A percentile compares a stretch with the other conserved stretches of the same genome.
phyloP scores from a whole-genome alignment of 768 basidiomycete genomes.

The Leccinum subtestaceum region DNA sequence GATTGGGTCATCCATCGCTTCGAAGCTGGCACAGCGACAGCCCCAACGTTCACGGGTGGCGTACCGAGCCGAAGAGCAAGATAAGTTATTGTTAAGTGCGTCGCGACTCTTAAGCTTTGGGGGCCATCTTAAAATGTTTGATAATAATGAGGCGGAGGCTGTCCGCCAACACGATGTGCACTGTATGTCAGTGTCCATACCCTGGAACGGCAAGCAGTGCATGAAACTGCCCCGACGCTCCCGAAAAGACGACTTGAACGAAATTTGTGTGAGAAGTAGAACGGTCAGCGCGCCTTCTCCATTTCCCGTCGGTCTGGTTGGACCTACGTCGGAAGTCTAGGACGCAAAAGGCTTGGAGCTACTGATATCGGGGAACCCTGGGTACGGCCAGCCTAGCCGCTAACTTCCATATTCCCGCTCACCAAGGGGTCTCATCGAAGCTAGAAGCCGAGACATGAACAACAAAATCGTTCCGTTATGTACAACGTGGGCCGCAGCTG shows the following conservation, averaged over 20 bases:
- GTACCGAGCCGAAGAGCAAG: not conserved
- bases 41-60: not conserved
- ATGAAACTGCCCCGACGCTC: not conserved
- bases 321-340: not conserved
- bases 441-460: not conserved
- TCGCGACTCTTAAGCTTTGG: not conserved
- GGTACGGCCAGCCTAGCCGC: not conserved
- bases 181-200: conserved; percentile 1
- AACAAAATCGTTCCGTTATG: not conserved
- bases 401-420: not conserved
- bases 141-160: conserved; percentile 2
- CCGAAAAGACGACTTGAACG: conserved; percentile 17
- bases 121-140: not conserved
- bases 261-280: conserved; percentile 17
- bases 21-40: not conserved
- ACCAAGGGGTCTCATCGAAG: not conserved
- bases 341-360: not conserved
- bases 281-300: not conserved
- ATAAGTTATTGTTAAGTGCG: not conserved
- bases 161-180: conserved; percentile 4
- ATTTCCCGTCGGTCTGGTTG: not conserved
- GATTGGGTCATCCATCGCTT: not conserved
- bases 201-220: not conserved
- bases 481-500: not conserved
- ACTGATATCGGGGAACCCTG: not conserved